Evolutionary conservation across 2,329 filamentous ascomycete species (phyloP), one percentile per base, ranked within the genome.

Genomic region (Aspergillus sp.): DNA sequence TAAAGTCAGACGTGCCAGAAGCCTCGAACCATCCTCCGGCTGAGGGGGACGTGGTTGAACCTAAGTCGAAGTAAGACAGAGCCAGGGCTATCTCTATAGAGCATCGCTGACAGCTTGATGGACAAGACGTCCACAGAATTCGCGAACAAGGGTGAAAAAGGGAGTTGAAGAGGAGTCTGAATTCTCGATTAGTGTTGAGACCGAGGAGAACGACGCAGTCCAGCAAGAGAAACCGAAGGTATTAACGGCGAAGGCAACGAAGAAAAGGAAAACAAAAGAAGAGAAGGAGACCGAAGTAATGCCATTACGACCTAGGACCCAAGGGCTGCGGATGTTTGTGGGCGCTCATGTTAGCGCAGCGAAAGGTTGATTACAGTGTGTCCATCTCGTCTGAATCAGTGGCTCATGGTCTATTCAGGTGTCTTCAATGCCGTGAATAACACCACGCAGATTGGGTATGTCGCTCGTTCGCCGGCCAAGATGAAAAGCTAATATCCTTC

Each of bases 341-440:
- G 93, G 93, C 13, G 93, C 93, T 1, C 93, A 98, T 66, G 89
- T 97, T 52, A 93, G 86, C 67, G 84, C 81, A 53, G 90, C 93
- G 23, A 91, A 90, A 74, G 91, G 88, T 86, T 65, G 48, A 75
- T 66, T 38, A 5, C 4, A 41, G 55, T 43, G 12, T 41, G 12
- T 38, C 5, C 33, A 44, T 54, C 42, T 52, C 46, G 53, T 39
- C 10, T 43, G 45, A 44, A 48, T 33, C 39, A 38, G 49, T 39
- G 9, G 37, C 25, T 30, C 25, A 30, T 10, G 5, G 25, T 30
- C 19, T 23, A 44, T 48, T 50, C 58, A 90, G 88, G 90, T 46
- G 87, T 97, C 0, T 90, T 96, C 49, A 96, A 97, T 67, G 80
- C 90, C 0, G 78, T 97, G 49, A 74, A 77, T 19, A 95, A 95